Base-by-base conservation (phyloP, 768 basidiomycete genomes). In the Russula foetens region DNA sequence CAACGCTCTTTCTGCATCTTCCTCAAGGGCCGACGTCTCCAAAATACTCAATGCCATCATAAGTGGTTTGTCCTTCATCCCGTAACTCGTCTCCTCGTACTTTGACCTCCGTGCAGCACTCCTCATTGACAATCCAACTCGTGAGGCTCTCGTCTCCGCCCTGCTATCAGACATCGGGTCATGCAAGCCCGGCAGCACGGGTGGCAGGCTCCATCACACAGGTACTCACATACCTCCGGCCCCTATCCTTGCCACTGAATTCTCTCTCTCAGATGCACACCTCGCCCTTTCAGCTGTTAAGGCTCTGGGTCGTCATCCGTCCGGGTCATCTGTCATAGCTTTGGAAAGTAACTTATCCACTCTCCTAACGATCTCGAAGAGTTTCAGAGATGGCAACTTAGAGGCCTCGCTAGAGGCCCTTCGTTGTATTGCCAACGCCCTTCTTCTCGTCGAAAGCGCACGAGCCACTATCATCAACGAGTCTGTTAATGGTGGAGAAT, bases 341-440 rank as follows among this genome's bases (percentile, higher is more conserved):
- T 74, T 75, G 1, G 67, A 81, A 8, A 67, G 76, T 24, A 88
- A 85, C 68, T 73, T 92, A 24, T 77, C 78, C 2, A 72, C 76
- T 21, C 74, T 92, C 23, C 75, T 90, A 33, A 69, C 70, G 7
- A 65, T 87, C 7, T 77, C 83, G 9, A 69, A 73, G 7, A 70
- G 77, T 7, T 78, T 85, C 69, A 84, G 84, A 59, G 79, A 83
- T 56, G 78, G 31, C 56, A 58, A 83, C 43, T 68, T 70, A 3
- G 84, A 85, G 14, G 85, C 84, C 2, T 75, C 81, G 4, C 81
- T 79, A 46, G 88, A 91, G 73, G 86, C 88, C 1, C 75, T 92
- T 47, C 78, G 87, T 56, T 89, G 82, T 54, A 77, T 92, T 26
- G 92, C 92, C 8, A 95, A 95, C 69, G 81, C 88, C 0, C 72